Evolutionary conservation across 345 rosid genomes (phyloP), one percentile per base, ranked within the genome.

Genomic region (Populus alba): DNA sequence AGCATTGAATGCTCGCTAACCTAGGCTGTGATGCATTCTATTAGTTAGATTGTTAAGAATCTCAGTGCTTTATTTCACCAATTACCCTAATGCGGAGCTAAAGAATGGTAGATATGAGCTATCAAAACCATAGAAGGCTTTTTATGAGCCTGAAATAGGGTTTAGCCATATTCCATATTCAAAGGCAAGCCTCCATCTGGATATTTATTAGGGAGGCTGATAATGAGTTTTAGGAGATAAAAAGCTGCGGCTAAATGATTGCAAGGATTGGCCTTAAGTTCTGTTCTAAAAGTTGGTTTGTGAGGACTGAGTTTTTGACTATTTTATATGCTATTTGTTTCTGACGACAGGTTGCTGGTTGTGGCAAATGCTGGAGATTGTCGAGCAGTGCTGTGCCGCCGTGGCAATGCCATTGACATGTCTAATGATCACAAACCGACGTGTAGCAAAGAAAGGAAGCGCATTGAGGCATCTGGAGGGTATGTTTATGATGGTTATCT

Each of bases 301-400:
- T 71, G 66, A 68, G 33, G 13, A 7, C 18, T 39, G 8, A 4
- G 33, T 70, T 71, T 17, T 65, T 29, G 12, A 55, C n/a, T 29
- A 35, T 17, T 10, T 68, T 8, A 6, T 31, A 18, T 82, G 43
- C 65, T 17, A 43, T 62, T 81, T 61, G 41, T 73, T 57, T 73
- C 77, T 71, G 77, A 70, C 77, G 33, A 70, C 87, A 94, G 98
- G 86, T 86, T 72, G 38, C 74, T 94, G 87, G 80, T 92, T 72
- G 98, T 92, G 83, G 98, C 98, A 78, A 94, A 94, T 63, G 97
- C 92, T 31, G 97, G 98, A 82, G 98, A 92, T 74, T 92, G 96
- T 77, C 87, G 97, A 71, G 98, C 97, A 49, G 97, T 94, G 59
- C 79, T 92, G 27, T 92, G 92, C 68, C 88, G 94, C 16, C 89